These are phyloP conservation scores for Hypholoma fasciculare DNA, from an alignment of 768 basidiomycete genomes.

Conservation along the genomic window DNA sequence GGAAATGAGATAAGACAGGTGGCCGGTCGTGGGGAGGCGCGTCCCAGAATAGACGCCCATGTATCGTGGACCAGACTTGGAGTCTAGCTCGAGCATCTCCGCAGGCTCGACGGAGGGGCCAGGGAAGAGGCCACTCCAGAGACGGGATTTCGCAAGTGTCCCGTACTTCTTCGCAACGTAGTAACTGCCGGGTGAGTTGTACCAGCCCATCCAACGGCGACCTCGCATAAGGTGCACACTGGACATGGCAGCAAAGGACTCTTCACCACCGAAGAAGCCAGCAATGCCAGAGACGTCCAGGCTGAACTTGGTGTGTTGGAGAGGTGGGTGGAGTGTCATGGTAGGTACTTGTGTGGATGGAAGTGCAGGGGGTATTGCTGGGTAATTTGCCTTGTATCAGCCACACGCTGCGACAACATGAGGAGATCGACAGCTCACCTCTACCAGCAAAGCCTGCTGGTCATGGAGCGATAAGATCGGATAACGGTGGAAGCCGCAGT, in stretches of 20 bases:
- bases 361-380: too few relatives aligned
- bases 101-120: slow-evolving; percentile 14
- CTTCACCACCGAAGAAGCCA: slow-evolving; percentile 19
- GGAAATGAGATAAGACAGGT: slow-evolving; percentile 12
- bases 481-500: too few relatives aligned
- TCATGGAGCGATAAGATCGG: too few relatives aligned
- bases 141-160: slow-evolving; percentile 12
- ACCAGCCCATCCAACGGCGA: slow-evolving; percentile 18
- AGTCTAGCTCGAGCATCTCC: slow-evolving; percentile 16
- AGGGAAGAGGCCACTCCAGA: slow-evolving; percentile 19
- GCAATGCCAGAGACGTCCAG: slow-evolving; percentile 18
- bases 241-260: slow-evolving; percentile 19
- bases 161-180: slow-evolving; percentile 18
- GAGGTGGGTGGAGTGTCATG: neutral
- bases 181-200: slow-evolving; percentile 19
- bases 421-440: too few relatives aligned
- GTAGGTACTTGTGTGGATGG: too few relatives aligned
- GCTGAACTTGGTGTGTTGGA: slow-evolving; percentile 11
- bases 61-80: slow-evolving; percentile 13
- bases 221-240: slow-evolving; percentile 16
- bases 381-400: too few relatives aligned
- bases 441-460: too few relatives aligned
- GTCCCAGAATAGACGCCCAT: slow-evolving; percentile 16
- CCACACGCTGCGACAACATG: too few relatives aligned
- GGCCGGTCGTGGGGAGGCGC: slow-evolving; percentile 10